Evolutionary conservation across 106 monocot species (phyloP).

Genomic region (Apostasia ramifera): DNA sequence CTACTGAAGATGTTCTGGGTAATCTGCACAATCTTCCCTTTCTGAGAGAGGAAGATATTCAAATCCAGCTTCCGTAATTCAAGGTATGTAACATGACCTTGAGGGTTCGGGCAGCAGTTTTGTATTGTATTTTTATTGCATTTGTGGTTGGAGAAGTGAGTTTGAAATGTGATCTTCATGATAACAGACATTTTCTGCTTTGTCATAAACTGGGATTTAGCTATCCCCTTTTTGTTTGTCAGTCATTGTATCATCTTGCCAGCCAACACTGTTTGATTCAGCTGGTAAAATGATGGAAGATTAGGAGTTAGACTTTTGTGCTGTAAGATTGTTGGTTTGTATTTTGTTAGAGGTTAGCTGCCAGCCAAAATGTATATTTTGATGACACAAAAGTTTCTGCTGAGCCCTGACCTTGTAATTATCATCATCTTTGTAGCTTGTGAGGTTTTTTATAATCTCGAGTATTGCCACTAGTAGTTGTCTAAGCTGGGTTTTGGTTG

Average conservation of each 20-base stretch:
- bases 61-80: conserved; percentile 13
- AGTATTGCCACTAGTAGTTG: too few relatives aligned
- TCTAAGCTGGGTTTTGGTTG: too few relatives aligned
- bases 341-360: too few relatives aligned
- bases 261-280: background rate
- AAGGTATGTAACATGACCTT: background rate
- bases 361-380: too few relatives aligned
- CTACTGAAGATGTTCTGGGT: conserved; percentile 36
- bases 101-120: background rate
- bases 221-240: background rate
- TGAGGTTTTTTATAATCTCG: too few relatives aligned
- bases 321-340: background rate
- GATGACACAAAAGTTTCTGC: too few relatives aligned
- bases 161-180: conserved; percentile 2
- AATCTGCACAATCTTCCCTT: conserved; percentile 43
- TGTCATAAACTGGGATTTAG: background rate
- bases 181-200: background rate
- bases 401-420: too few relatives aligned
- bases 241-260: background rate
- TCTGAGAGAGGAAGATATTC: conserved; percentile 35
- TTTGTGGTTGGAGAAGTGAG: background rate
- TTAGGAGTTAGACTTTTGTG: background rate
- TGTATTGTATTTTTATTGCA: background rate
- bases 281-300: background rate
- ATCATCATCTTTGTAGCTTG: too few relatives aligned